These are phyloP conservation scores for Dactylorhiza incarnata DNA, from an alignment of 106 monocot species.

Conservation along the genomic window DNA sequence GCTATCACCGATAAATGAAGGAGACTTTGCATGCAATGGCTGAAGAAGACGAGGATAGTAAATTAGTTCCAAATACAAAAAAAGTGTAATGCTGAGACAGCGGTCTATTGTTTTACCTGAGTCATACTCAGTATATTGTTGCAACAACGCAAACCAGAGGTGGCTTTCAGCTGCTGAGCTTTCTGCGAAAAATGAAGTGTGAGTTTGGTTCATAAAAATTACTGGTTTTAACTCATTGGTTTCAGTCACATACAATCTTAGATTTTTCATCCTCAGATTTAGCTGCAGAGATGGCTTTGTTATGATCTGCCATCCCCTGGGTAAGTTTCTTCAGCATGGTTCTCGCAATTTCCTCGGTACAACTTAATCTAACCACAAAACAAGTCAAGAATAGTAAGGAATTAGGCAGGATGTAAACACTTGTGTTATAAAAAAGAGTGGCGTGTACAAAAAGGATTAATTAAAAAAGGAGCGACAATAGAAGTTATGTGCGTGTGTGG, in stretches of 20 bases:
- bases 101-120: slow-evolving; percentile 36
- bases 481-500: background rate
- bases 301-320: slow-evolving; percentile 81
- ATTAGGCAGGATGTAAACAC: background rate
- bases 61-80: background rate
- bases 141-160: slow-evolving; percentile 50
- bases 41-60: slow-evolving; percentile 15
- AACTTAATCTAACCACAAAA: slow-evolving; percentile 42
- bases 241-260: slow-evolving; percentile 48
- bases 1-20: slow-evolving; percentile 77
- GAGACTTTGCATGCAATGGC: slow-evolving; percentile 86
- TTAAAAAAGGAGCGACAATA: background rate
- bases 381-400: background rate
- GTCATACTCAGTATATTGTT: slow-evolving; percentile 94
- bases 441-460: background rate
- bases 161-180: slow-evolving; percentile 68
- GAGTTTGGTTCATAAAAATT: background rate
- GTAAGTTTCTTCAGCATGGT: slow-evolving; percentile 67
- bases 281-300: slow-evolving; percentile 64
- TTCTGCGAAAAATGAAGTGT: slow-evolving; percentile 36
- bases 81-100: background rate
- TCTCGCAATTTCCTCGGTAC: slow-evolving; percentile 66
- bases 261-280: slow-evolving; percentile 83
- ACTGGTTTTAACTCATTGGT: background rate
- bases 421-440: background rate